Base-by-base conservation (phyloP, 2,329 filamentous ascomycete genomes). In the Lasiodiplodia hormozganensis region DNA sequence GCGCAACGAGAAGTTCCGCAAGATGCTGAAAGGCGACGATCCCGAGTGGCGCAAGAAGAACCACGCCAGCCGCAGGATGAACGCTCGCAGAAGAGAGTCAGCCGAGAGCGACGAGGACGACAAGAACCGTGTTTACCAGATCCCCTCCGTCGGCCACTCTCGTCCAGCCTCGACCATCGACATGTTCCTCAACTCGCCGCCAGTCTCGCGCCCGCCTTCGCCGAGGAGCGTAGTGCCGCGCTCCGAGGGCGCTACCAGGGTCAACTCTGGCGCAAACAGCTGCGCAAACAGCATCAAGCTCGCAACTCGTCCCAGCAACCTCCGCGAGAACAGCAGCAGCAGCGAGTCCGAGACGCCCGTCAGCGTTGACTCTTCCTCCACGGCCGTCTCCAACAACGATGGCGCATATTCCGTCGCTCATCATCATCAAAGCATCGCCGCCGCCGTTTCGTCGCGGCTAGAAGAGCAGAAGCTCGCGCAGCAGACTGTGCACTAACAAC, bases 21-120 rank as follows among this genome's bases (percentile, higher is more conserved):
- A 78, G 62, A 80, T 81, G 78, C 70, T 76, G 57, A 77, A 77
- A 68, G 74, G 76, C 70, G 79, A 81, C 68, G 77, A 80, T 49
- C 79, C 79, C 11, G 73, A 76, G 18, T 80, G 64, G 64, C 68
- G 67, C 60, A 68, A 57, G 31, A 36, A 31, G 21, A 53, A 62
- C 62, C 18, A 31, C 28, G 57, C 25, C 56, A 58, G 11, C 62
- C 47, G 38, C 38, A 62, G 25, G 25, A 14, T 47, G 21, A 34
- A 8, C 43, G 18, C 52, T n/a, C 53, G 64, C 38, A 58, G 54
- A 5, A 40, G 52, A 7, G 8, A 25, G 16, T 67, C 64, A 25
- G 52, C 38, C 40, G 64, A 58, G 25, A 64, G 66, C 66, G 28
- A 58, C 51, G 49, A 62, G 23, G 66, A 68, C 31, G 57, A 58